Percentiles rank a stretch among this genome's conserved stretches.
These are phyloP conservation scores for Acacia pycnantha DNA, from an alignment of 331 rosid genomes.

Conservation along the genomic window DNA sequence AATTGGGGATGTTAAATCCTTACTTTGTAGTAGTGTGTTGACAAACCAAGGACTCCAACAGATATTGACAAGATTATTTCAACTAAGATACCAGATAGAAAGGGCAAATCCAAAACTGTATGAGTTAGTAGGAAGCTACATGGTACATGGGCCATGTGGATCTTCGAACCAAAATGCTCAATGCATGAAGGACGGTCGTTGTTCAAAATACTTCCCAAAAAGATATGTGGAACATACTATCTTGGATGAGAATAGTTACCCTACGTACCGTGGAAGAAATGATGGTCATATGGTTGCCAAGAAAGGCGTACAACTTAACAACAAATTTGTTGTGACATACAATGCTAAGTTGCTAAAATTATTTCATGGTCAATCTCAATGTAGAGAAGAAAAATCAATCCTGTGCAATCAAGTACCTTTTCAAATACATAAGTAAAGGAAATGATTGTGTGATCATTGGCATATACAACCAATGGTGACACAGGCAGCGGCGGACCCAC, in stretches of 20 bases:
- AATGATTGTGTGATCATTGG: no score
- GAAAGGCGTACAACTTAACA: neutral
- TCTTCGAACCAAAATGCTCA: no score
- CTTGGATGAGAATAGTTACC: neutral
- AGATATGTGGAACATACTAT: no score
- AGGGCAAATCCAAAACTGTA: neutral
- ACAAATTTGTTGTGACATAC: neutral
- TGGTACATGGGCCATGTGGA: neutral
- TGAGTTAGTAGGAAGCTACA: neutral
- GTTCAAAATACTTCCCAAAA: neutral
- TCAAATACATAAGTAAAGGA: no score
- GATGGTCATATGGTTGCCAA: neutral
- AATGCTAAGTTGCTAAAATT: neutral
- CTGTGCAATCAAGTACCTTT: no score
- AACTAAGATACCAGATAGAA: neutral
- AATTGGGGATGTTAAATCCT: no score
- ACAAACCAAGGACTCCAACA: neutral
- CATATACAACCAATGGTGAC: no score
- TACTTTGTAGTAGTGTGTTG: no score
- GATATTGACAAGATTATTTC: no score
- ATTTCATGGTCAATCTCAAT: no score
- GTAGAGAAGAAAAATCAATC: no score
- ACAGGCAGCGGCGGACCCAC: no score
- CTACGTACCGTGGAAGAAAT: neutral
- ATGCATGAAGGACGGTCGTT: neutral